These are phyloP conservation scores for Panaeolus papilionaceus DNA, from an alignment of 768 basidiomycete species.

Conservation along the genomic window DNA sequence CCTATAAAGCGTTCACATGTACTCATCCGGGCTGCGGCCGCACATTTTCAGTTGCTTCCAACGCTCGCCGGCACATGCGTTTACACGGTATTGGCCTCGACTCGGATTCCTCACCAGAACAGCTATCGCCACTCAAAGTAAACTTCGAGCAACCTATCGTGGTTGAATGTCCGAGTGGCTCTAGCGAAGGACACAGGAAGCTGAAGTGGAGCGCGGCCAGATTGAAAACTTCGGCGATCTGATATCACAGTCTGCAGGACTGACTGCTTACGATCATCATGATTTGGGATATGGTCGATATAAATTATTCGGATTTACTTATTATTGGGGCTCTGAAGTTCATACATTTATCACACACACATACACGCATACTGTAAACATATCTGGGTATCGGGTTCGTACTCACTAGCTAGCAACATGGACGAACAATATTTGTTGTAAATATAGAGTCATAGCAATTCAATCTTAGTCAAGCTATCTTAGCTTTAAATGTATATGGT, in stretches of 20 bases:
- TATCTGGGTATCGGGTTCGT: no score
- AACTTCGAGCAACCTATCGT: conserved; percentile 4
- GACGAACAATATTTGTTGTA: no score
- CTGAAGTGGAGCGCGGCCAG: not conserved
- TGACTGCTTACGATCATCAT: no score
- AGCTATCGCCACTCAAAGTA: not conserved
- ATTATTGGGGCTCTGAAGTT: no score
- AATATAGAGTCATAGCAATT: no score
- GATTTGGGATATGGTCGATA: not conserved
- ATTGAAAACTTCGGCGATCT: not conserved
- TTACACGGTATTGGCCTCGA: conserved; percentile 57
- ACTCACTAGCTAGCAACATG: no score
- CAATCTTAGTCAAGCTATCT: no score
- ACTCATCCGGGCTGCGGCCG: conserved; percentile 57
- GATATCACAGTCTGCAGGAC: no score
- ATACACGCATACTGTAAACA: no score
- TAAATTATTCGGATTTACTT: not conserved
- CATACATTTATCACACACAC: no score
- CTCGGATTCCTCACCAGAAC: not conserved
- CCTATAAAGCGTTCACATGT: conserved; percentile 41
- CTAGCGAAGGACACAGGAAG: not conserved
- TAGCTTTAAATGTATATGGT: no score
- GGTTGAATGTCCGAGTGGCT: not conserved
- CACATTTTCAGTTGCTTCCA: conserved; percentile 67
- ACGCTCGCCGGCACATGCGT: conserved; percentile 68